Evolutionary conservation across 805 yeast species (phyloP).

Genomic region (Debaryomyces prosopidis): DNA sequence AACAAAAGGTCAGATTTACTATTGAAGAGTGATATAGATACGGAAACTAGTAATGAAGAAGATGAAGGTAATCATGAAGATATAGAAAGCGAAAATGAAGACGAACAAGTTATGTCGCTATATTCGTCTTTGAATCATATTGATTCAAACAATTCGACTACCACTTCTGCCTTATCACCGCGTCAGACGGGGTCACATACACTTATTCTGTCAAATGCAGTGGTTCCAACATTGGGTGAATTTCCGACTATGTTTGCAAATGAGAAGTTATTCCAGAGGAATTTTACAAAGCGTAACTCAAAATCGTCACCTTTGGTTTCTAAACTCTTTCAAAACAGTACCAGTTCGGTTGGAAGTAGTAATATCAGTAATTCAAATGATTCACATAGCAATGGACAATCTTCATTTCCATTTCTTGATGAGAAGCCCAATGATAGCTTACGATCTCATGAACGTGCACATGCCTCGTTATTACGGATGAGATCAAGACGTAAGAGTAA

Average conservation of each 20-base stretch:
- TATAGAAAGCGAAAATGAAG: conserved; percentile 50
- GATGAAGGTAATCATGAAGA: conserved; percentile 16
- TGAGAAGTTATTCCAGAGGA: conserved; percentile 28
- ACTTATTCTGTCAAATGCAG: conserved; percentile 10
- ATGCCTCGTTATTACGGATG: conserved; percentile 64
- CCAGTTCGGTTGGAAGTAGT: background rate
- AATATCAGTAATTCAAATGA: background rate
- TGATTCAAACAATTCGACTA: conserved; percentile 19
- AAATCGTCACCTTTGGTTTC: background rate
- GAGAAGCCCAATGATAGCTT: conserved; percentile 28
- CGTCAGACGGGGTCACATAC: conserved; percentile 5
- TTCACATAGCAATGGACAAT: background rate
- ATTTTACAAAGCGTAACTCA: conserved; percentile 5
- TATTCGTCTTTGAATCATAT: conserved; percentile 53
- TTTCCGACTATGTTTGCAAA: conserved; percentile 38
- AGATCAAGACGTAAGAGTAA: conserved; percentile 57
- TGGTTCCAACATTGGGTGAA: conserved; percentile 44
- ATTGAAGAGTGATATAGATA: conserved; percentile 8
- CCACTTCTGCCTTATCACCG: conserved; percentile 22
- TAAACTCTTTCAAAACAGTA: background rate
- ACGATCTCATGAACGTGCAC: conserved; percentile 61
- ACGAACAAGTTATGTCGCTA: conserved; percentile 68
- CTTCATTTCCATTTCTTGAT: conserved; percentile 17
- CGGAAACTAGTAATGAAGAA: conserved; percentile 9
- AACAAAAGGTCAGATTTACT: conserved; percentile 6